Evolutionary conservation across 192 early-diverging fungal genomes (phyloP).

Genomic region (Coemansia sp.): DNA sequence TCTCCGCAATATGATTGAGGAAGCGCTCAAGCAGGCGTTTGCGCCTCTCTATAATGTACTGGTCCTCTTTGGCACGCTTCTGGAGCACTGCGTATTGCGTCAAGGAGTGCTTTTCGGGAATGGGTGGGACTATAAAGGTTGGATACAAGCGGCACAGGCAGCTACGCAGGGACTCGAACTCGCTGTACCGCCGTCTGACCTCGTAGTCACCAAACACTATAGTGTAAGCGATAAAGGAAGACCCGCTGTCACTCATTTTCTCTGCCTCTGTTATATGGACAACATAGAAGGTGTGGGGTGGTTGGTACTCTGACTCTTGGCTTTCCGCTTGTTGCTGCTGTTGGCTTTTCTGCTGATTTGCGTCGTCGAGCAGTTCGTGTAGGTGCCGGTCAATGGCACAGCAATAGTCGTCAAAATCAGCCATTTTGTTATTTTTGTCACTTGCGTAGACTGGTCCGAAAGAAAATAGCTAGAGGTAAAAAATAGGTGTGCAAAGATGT

Average conservation of each 20-base stretch:
- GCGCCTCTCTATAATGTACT: slow-evolving; percentile 82
- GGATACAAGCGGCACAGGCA: slow-evolving; percentile 79
- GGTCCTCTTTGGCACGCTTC: slow-evolving; percentile 89
- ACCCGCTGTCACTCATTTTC: slow-evolving; percentile 46
- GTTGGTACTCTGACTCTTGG: slow-evolving; percentile 31
- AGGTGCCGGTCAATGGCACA: slow-evolving; percentile 51
- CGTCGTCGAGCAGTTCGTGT: slow-evolving; percentile 50
- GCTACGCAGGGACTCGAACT: slow-evolving; percentile 90
- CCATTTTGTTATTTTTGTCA: slow-evolving; percentile 17
- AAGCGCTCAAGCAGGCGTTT: slow-evolving; percentile 94
- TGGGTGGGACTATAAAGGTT: slow-evolving; percentile 87
- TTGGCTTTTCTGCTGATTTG: slow-evolving; percentile 31
- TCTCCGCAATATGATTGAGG: slow-evolving; percentile 84
- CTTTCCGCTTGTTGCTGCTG: slow-evolving; percentile 13
- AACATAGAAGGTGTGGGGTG: slow-evolving; percentile 40
- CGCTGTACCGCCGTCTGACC: slow-evolving; percentile 87
- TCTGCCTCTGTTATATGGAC: slow-evolving; percentile 50
- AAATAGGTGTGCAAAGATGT: neutral
- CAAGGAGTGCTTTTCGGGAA: slow-evolving; percentile 96
- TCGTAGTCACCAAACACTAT: slow-evolving; percentile 50
- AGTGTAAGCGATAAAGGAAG: slow-evolving; percentile 49
- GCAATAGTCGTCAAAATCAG: slow-evolving; percentile 52
- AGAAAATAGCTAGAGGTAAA: neutral
- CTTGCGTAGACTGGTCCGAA: neutral
- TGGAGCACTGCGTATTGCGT: slow-evolving; percentile 67